These are phyloP conservation scores for Chalaropsis thielavioides DNA, from an alignment of 2,329 filamentous ascomycete species.

Conservation along the genomic window DNA sequence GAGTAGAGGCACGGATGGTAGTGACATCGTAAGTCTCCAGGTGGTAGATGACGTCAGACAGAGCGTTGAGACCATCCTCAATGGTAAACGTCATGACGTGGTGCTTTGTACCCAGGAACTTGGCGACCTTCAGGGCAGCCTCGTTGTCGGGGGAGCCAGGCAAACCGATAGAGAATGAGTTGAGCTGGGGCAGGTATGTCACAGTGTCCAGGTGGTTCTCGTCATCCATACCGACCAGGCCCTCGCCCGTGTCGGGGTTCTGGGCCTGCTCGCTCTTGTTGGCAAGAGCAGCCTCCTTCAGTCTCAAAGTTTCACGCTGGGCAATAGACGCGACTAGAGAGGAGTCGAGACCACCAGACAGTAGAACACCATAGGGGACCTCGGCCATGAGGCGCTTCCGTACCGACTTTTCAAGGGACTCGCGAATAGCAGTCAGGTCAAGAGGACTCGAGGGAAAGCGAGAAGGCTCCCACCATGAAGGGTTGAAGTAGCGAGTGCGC, in stretches of 20 bases:
- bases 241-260: constrained; percentile 38
- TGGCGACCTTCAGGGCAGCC: constrained; percentile 82
- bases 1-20: constrained; percentile 93
- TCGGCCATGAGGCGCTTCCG: constrained; percentile 97
- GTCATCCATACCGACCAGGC: constrained; percentile 83
- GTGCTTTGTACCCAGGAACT: constrained; percentile 94
- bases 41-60: constrained; percentile 96
- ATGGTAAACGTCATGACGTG: constrained; percentile 98
- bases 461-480: constrained; percentile 76
- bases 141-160: constrained; percentile 84
- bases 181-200: constrained; percentile 83
- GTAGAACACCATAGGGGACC: constrained; percentile 88
- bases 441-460: constrained; percentile 66
- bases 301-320: constrained; percentile 73
- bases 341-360: constrained; percentile 92
- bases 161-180: constrained; percentile 97
- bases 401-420: constrained; percentile 76
- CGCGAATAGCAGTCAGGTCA: constrained; percentile 68
- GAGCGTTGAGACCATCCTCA: constrained; percentile 88
- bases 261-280: constrained; percentile 32
- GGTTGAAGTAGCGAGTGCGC: constrained; percentile 78
- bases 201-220: constrained; percentile 78
- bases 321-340: constrained; percentile 91
- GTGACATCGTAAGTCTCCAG: constrained; percentile 97
- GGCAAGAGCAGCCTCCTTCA: constrained; percentile 50